Percentiles rank a stretch among this genome's conserved stretches.
phyloP scores from a whole-genome alignment of 495 filamentous ascomycete genomes.

The Penicillium goetzii region DNA sequence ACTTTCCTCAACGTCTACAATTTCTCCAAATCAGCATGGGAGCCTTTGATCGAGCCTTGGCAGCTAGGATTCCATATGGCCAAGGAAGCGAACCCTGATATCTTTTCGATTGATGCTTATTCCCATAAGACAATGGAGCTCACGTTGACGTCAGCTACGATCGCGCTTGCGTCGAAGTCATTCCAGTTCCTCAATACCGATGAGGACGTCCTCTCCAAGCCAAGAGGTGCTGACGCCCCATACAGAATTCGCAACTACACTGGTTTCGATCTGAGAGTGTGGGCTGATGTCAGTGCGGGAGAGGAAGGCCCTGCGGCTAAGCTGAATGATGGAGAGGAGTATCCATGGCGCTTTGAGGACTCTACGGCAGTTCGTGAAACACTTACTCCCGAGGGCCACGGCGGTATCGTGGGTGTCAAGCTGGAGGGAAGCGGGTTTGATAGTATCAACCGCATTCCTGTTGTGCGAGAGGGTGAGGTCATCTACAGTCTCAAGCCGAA shows the following conservation, averaged over 20 bases:
- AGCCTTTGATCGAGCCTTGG: constrained; percentile 96
- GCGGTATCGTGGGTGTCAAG: constrained; percentile 75
- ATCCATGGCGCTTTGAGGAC: constrained; percentile 95
- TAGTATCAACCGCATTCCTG: constrained; percentile 79
- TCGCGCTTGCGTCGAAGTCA: constrained; percentile 89
- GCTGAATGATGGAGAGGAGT: constrained; percentile 85
- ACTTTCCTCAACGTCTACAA: constrained; percentile 97
- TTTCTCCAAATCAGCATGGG: constrained; percentile 98
- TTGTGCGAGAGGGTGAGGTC: constrained; percentile 91
- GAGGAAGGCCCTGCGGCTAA: constrained; percentile 72
- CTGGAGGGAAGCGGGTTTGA: constrained; percentile 95
- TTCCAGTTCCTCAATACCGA: constrained; percentile 86
- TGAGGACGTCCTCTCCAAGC: constrained; percentile 92
- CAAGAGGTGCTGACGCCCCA: constrained; percentile 86
- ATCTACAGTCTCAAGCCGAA: constrained; percentile 83
- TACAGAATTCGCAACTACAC: constrained; percentile 95
- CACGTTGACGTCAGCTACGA: constrained; percentile 90
- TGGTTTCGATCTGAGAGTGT: constrained; percentile 84
- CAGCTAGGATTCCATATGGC: constrained; percentile 88
- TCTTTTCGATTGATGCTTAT: constrained; percentile 79
- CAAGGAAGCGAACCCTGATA: constrained; percentile 72
- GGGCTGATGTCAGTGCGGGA: constrained; percentile 70
- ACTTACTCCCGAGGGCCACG: constrained; percentile 77
- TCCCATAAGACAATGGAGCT: constrained; percentile 90
- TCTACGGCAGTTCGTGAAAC: constrained; percentile 92